Evolutionary conservation across 2,329 filamentous ascomycete species (phyloP).

Genomic region (Exophiala dermatitidis): DNA sequence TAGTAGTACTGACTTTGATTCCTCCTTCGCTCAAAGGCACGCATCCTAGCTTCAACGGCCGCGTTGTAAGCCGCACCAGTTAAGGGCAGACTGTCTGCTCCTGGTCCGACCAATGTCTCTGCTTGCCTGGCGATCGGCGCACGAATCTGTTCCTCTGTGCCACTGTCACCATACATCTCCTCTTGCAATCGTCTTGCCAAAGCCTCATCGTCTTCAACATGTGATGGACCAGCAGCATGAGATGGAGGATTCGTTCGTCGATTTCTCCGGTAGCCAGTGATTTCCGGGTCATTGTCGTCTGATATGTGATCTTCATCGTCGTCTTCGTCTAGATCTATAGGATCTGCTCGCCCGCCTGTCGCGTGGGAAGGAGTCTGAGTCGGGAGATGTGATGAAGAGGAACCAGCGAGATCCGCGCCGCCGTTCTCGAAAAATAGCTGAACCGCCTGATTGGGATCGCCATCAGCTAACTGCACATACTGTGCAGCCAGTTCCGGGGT

Average conservation of each 20-base stretch:
- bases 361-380: constrained; percentile 24
- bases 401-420: constrained; percentile 53
- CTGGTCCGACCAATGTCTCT: constrained; percentile 79
- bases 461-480: constrained; percentile 78
- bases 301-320: constrained; percentile 46
- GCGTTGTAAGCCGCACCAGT: constrained; percentile 47
- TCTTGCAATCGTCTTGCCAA: constrained; percentile 89
- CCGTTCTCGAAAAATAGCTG: constrained; percentile 86
- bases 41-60: constrained; percentile 57
- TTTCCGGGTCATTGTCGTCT: constrained; percentile 38
- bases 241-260: constrained; percentile 29
- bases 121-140: constrained; percentile 87
- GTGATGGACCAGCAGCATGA: constrained; percentile 35
- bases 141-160: constrained; percentile 53
- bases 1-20: constrained; percentile 27
- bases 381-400: constrained; percentile 35
- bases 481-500: constrained; percentile 66
- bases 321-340: constrained; percentile 69
- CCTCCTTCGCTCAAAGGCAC: constrained; percentile 37
- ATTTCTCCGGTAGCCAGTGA: constrained; percentile 29
- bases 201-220: constrained; percentile 75
- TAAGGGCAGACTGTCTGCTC: constrained; percentile 44
- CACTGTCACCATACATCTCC: constrained; percentile 66
- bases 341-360: constrained; percentile 17
- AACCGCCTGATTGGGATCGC: constrained; percentile 76